A percentile compares a stretch with the other conserved stretches of the same genome.
phyloP scores from a whole-genome alignment of 768 basidiomycete genomes.

The Boletus vinaceobasis region DNA sequence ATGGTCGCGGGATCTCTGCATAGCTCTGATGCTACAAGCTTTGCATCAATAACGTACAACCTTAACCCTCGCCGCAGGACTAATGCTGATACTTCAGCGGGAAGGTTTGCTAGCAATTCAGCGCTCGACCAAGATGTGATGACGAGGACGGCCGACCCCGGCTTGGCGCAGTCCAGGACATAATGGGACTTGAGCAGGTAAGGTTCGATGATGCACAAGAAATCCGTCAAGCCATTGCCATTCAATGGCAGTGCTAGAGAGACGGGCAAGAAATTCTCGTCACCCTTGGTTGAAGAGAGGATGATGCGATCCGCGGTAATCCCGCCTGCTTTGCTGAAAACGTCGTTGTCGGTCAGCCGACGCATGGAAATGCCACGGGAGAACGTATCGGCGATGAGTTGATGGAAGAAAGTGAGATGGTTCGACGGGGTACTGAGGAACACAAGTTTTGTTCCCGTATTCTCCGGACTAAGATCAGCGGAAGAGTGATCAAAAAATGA shows the following conservation, averaged over 20 bases:
- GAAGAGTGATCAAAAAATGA: constrained; percentile 26
- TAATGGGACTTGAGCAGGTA: constrained; percentile 75
- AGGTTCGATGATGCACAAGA: constrained; percentile 73
- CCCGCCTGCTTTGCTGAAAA: constrained; percentile 70
- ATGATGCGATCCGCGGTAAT: constrained; percentile 66
- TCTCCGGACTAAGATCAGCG: constrained; percentile 24
- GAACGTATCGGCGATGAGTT: constrained; percentile 56
- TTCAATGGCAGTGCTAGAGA: constrained; percentile 57
- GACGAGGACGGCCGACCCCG: constrained; percentile 68
- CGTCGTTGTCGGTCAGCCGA: constrained; percentile 68
- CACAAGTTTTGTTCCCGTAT: constrained; percentile 39
- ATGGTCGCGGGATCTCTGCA: constrained; percentile 29
- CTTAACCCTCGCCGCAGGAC: constrained; percentile 50
- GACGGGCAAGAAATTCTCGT: constrained; percentile 46
- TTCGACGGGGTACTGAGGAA: constrained; percentile 52
- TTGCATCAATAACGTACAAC: constrained; percentile 59
- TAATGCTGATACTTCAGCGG: constrained; percentile 41
- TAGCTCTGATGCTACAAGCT: constrained; percentile 41
- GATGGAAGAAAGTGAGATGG: constrained; percentile 45
- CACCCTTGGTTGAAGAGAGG: constrained; percentile 47
- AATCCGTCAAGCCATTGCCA: constrained; percentile 54
- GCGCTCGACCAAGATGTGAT: constrained; percentile 70
- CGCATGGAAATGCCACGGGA: constrained; percentile 51
- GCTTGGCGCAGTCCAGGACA: constrained; percentile 62
- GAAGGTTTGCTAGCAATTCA: constrained; percentile 70